phyloP scores from a whole-genome alignment of 176 grass and related monocot genomes.

The Pharus latifolius region DNA sequence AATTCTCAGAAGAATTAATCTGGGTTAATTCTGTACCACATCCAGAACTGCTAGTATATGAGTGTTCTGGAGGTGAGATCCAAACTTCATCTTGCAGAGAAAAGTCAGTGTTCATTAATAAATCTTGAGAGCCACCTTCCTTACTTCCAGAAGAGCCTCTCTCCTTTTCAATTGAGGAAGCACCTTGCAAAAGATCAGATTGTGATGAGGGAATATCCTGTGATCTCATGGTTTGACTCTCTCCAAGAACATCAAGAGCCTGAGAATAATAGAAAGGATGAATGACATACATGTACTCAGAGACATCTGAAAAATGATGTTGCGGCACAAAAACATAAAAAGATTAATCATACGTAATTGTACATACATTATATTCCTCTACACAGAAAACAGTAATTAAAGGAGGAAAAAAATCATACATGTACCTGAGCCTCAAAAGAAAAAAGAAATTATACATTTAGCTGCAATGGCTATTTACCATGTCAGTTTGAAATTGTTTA shows the following conservation, averaged over 20 bases:
- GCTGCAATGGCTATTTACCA: neutral
- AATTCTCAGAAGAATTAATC: constrained; percentile 37
- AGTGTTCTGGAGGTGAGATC: constrained; percentile 82
- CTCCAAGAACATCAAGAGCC: constrained; percentile 93
- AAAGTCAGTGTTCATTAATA: constrained; percentile 10
- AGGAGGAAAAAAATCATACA: neutral
- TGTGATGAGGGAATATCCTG: constrained; percentile 64
- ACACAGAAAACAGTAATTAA: neutral
- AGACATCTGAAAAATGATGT: neutral
- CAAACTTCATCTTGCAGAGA: constrained; percentile 71
- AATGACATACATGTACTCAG: constrained; percentile 15
- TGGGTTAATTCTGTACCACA: constrained; percentile 40
- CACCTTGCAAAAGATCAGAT: constrained; percentile 52
- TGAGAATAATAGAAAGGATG: constrained; percentile 21
- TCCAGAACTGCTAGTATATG: constrained; percentile 68
- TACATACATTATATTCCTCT: neutral
- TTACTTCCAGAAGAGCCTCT: constrained; percentile 29
- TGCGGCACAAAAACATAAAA: neutral
- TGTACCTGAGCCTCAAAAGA: no score
- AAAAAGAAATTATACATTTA: no score
- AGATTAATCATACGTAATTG: neutral
- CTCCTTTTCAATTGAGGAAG: constrained; percentile 48
- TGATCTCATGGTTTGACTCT: constrained; percentile 64
- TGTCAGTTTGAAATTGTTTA: neutral
- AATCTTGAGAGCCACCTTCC: constrained; percentile 35